Percentiles rank a stretch among this genome's conserved stretches.
Conservation (phyloP, 768 basidiomycete genomes). For the Mycena metata region DNA sequence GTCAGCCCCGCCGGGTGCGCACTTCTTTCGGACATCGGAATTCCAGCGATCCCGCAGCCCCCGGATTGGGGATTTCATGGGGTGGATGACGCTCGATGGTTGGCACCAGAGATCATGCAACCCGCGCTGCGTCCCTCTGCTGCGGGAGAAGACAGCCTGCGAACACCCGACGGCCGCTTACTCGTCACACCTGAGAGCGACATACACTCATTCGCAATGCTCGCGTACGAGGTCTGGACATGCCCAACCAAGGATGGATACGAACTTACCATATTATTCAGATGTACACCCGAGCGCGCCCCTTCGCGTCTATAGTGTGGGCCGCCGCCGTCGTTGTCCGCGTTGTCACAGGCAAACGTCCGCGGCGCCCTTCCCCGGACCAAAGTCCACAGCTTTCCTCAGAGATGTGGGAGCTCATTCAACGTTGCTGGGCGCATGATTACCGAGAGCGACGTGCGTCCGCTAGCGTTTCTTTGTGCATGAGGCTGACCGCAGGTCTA, state of each 20-base stretch:
- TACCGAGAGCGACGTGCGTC: slow-evolving; percentile 23
- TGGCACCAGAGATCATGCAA: slow-evolving; percentile 48
- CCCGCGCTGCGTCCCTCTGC: slow-evolving; percentile 3
- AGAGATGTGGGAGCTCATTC: slow-evolving; percentile 28
- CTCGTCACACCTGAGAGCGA: slow-evolving; percentile 42
- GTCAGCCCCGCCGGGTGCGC: slow-evolving; percentile 49
- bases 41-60: slow-evolving; percentile 49
- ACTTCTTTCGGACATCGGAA: slow-evolving; percentile 50
- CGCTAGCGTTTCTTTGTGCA: neutral
- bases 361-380: neutral
- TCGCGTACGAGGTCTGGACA: slow-evolving; percentile 47
- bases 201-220: slow-evolving; percentile 50
- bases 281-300: slow-evolving; percentile 33
- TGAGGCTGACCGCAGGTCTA: no score
- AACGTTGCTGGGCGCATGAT: slow-evolving; percentile 31
- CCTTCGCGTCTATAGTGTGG: slow-evolving; percentile 25
- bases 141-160: slow-evolving; percentile 19
- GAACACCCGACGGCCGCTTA: slow-evolving; percentile 14
- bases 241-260: neutral
- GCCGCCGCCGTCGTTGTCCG: slow-evolving; percentile 23
- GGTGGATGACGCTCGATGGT: slow-evolving; percentile 45
- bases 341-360: slow-evolving; percentile 27
- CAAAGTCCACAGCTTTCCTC: slow-evolving; percentile 16
- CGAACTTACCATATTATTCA: neutral
- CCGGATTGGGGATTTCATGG: slow-evolving; percentile 43